These are phyloP conservation scores for Sclerotiophoma versabilis DNA, from an alignment of 2,329 filamentous ascomycete genomes.

Conservation along the genomic window DNA sequence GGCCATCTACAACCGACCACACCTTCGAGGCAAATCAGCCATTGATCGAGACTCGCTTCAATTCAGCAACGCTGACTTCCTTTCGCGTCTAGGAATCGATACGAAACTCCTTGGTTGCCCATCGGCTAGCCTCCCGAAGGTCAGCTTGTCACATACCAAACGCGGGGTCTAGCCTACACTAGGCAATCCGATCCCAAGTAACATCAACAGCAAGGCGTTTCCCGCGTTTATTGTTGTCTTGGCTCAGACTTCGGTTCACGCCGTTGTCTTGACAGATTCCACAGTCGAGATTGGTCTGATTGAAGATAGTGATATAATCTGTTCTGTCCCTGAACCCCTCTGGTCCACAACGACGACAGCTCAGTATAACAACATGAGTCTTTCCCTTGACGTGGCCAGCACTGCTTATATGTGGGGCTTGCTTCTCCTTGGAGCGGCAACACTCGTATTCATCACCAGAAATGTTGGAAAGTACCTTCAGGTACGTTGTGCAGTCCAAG, in stretches of 20 bases:
- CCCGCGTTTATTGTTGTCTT: slow-evolving; percentile 7
- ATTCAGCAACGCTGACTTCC: not conserved
- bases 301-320: not conserved
- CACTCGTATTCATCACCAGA: not conserved
- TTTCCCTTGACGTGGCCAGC: not conserved
- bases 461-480: not conserved
- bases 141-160: not conserved
- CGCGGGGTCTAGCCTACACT: slow-evolving; percentile 12
- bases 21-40: too few species aligned
- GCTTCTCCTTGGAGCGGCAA: slow-evolving; percentile 6
- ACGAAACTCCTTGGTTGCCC: not conserved
- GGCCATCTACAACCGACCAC: not conserved
- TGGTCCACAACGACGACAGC: not conserved
- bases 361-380: not conserved
- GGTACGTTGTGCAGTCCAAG: not conserved
- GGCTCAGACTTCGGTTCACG: not conserved
- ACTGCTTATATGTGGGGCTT: not conserved
- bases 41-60: too few species aligned
- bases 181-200: slow-evolving; percentile 12
- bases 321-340: not conserved
- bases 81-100: not conserved
- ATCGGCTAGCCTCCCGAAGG: slow-evolving; percentile 5
- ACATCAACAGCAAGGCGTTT: not conserved
- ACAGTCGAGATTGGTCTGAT: not conserved
- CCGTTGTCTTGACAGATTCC: not conserved